These are phyloP conservation scores for Smithsoniella earleae DNA, from an alignment of 163 green algal genomes.

Conservation along the genomic window DNA sequence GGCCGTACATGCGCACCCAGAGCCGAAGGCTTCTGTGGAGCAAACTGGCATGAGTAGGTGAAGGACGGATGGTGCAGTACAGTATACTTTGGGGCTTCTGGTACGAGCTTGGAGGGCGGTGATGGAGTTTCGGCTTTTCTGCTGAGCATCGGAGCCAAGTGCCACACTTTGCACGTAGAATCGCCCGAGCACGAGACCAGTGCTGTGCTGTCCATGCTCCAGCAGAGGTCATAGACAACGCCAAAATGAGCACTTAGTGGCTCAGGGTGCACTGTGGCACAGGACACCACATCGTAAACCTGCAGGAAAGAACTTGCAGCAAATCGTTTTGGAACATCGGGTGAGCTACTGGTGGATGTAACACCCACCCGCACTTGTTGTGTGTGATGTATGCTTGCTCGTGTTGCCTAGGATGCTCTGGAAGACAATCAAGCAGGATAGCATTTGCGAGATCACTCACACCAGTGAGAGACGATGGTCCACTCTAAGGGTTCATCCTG, in stretches of 20 bases:
- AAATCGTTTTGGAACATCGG: too few relatives aligned
- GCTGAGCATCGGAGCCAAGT: background rate
- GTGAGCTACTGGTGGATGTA: too few relatives aligned
- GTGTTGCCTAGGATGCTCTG: too few relatives aligned
- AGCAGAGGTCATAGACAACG: constrained; percentile 2
- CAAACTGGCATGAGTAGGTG: background rate
- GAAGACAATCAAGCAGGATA: too few relatives aligned
- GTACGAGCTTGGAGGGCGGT: too few relatives aligned
- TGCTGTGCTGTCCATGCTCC: background rate
- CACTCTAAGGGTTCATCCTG: too few relatives aligned
- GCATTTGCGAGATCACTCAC: too few relatives aligned
- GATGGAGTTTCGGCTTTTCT: background rate
- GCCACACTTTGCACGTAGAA: background rate
- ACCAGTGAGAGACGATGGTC: too few relatives aligned
- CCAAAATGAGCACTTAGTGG: background rate
- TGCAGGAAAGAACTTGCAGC: too few relatives aligned
- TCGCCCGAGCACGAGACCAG: background rate
- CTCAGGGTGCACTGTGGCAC: background rate
- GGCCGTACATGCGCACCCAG: background rate
- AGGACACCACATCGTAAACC: background rate
- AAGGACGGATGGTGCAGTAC: constrained; percentile 4
- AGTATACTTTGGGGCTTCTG: background rate
- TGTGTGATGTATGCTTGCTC: too few relatives aligned
- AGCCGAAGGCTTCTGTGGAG: background rate
- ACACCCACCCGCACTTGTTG: too few relatives aligned